phyloP scores from a whole-genome alignment of 192 early-diverging fungal species.

The Gamsiella multidivaricata region DNA sequence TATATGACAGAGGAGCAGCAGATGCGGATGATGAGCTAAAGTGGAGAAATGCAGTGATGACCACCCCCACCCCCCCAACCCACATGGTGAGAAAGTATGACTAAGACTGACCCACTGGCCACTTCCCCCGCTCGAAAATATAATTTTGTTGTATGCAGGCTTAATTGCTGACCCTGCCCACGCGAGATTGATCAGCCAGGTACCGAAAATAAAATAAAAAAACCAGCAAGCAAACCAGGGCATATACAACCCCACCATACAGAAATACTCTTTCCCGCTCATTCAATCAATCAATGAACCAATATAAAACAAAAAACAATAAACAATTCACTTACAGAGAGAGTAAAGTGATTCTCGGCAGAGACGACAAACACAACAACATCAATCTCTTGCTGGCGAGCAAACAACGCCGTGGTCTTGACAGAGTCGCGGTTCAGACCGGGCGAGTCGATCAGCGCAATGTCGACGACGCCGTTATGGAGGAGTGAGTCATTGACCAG shows the following conservation, averaged over 20 bases:
- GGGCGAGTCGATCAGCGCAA: slow-evolving; percentile 97
- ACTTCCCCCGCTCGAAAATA: no score
- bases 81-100: slow-evolving; percentile 17
- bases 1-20: no score
- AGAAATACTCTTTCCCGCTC: background rate
- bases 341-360: slow-evolving; percentile 99
- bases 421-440: slow-evolving; percentile 98
- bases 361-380: slow-evolving; percentile 99
- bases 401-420: slow-evolving; percentile 97
- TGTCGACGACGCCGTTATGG: slow-evolving; percentile 96
- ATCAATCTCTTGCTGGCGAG: slow-evolving; percentile 98
- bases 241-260: no score
- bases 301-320: slow-evolving; percentile 13
- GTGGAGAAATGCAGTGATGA: background rate
- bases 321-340: slow-evolving; percentile 74
- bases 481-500: slow-evolving; percentile 76
- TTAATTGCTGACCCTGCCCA: slow-evolving; percentile 12
- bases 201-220: background rate
- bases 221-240: background rate
- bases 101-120: slow-evolving; percentile 24
- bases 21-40: no score
- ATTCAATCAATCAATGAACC: background rate
- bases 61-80: background rate
- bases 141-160: background rate
- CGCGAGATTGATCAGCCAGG: slow-evolving; percentile 26